phyloP scores from a whole-genome alignment of 73 alveolate genomes.

The Tetrahymena elliotti region DNA sequence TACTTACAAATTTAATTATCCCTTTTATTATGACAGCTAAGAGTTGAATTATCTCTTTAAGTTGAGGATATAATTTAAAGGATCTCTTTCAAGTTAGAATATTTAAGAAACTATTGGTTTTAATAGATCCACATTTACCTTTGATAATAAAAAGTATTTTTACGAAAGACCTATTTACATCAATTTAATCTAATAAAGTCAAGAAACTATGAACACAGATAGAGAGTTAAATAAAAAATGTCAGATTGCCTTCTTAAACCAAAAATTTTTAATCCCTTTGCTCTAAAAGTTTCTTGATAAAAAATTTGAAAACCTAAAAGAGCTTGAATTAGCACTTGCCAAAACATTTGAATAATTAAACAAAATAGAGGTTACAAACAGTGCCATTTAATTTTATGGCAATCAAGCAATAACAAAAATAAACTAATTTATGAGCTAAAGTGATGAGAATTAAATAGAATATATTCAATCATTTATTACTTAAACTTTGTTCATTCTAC shows the following conservation, averaged over 20 bases:
- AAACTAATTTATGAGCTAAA: too few relatives aligned
- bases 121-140: not conserved
- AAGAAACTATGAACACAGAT: not conserved
- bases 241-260: not conserved
- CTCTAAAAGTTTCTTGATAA: not conserved
- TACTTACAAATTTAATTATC: not conserved
- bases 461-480: not conserved
- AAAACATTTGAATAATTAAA: not conserved
- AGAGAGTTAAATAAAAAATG: not conserved
- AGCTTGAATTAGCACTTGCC: not conserved
- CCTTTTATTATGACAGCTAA: not conserved
- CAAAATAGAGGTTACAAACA: not conserved
- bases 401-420: not conserved
- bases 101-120: not conserved
- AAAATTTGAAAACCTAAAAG: not conserved
- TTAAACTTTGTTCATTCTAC: not conserved
- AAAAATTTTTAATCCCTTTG: not conserved
- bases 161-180: not conserved
- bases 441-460: not conserved
- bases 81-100: not conserved
- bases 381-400: not conserved
- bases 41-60: not conserved
- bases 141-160: too few relatives aligned
- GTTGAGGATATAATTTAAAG: not conserved
- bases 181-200: too few relatives aligned